These are phyloP conservation scores for Phytopythium helicoides DNA, from an alignment of 352 stramenopile species.

Conservation along the genomic window DNA sequence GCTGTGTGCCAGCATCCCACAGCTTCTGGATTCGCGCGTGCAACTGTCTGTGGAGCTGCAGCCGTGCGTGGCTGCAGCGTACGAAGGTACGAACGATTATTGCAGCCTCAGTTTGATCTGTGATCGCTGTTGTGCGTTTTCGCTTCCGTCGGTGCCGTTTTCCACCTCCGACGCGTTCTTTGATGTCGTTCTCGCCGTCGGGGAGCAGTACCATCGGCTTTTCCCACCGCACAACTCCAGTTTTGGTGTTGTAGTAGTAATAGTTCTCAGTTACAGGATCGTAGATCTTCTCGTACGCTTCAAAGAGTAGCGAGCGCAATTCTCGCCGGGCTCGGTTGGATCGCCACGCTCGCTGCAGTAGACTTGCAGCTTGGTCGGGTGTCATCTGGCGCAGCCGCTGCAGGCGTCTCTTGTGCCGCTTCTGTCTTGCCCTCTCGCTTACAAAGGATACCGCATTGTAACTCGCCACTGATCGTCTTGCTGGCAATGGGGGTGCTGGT, in stretches of 20 bases:
- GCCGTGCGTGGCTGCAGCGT: conserved; percentile 37
- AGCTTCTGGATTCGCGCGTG: conserved; percentile 63
- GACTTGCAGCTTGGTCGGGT: conserved; percentile 44
- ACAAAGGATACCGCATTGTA: conserved; percentile 21
- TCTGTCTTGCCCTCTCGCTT: conserved; percentile 52
- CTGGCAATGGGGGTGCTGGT: not conserved
- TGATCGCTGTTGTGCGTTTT: conserved; percentile 44
- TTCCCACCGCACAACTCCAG: conserved; percentile 60
- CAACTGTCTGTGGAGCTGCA: conserved; percentile 43
- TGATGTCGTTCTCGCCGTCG: conserved; percentile 38
- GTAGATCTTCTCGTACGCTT: conserved; percentile 74
- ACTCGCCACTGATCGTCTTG: not conserved
- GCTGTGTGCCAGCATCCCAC: conserved; percentile 56
- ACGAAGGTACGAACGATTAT: conserved; percentile 43
- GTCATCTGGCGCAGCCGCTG: conserved; percentile 59
- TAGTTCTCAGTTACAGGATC: conserved; percentile 56
- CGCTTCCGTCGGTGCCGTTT: conserved; percentile 8
- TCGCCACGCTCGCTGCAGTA: conserved; percentile 55
- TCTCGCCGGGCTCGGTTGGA: conserved; percentile 31
- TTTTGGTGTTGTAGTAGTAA: conserved; percentile 83
- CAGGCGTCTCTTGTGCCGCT: conserved; percentile 60
- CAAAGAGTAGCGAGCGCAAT: conserved; percentile 35
- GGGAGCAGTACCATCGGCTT: conserved; percentile 40
- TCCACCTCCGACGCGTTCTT: conserved; percentile 37
- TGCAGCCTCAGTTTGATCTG: conserved; percentile 32